Percentiles rank a stretch among this genome's conserved stretches.
Conservation (phyloP, 305 asterid species). For the Solanum hybrid region DNA sequence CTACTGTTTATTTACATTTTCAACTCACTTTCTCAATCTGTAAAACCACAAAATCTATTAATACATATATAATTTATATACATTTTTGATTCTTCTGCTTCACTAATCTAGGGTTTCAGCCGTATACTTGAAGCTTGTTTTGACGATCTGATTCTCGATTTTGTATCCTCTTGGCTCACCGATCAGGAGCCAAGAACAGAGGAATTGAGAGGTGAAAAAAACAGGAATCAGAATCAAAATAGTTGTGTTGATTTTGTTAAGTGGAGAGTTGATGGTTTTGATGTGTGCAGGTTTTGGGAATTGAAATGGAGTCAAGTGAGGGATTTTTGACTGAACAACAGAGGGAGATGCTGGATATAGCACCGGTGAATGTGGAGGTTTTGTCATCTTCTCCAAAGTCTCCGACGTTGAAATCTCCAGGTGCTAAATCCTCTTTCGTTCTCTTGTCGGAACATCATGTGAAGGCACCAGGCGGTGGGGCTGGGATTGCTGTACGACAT, state of each 20-base stretch:
- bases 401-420: slow-evolving; percentile 23
- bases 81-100: neutral
- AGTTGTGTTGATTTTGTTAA: neutral
- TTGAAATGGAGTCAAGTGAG: slow-evolving; percentile 64
- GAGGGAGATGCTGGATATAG: slow-evolving; percentile 74
- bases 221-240: too few species aligned
- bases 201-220: slow-evolving; percentile 20
- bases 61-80: neutral
- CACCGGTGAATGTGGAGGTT: slow-evolving; percentile 66
- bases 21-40: neutral
- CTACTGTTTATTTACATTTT: slow-evolving; percentile 15
- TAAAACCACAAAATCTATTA: neutral
- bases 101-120: slow-evolving; percentile 16
- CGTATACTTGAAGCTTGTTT: slow-evolving; percentile 12
- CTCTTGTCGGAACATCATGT: slow-evolving; percentile 45
- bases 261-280: neutral
- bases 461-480: slow-evolving; percentile 60
- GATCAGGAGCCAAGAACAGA: slow-evolving; percentile 67
- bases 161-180: slow-evolving; percentile 55
- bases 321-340: slow-evolving; percentile 90
- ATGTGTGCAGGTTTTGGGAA: slow-evolving; percentile 33
- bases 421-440: slow-evolving; percentile 33
- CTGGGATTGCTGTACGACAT: slow-evolving; percentile 58
- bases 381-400: slow-evolving; percentile 69
- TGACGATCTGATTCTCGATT: slow-evolving; percentile 13